Percentiles rank a stretch among this genome's conserved stretches.
These are phyloP conservation scores for Lentinula sp. DNA, from an alignment of 768 basidiomycete genomes.

Conservation along the genomic window DNA sequence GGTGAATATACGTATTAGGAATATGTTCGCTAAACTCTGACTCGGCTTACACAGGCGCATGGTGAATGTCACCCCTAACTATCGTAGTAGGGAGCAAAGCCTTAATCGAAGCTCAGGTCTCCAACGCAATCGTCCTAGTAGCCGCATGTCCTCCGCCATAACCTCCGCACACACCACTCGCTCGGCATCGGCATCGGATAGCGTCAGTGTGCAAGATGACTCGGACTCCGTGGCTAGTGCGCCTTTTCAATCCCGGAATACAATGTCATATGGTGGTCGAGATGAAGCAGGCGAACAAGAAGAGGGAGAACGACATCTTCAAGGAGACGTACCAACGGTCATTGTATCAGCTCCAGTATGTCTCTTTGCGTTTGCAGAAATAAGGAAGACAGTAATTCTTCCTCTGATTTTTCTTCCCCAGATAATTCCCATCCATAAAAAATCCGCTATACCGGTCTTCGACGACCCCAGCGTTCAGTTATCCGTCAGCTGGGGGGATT, in stretches of 20 bases:
- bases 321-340: neutral
- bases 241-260: neutral
- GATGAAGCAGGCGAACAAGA: neutral
- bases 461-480: constrained; percentile 1
- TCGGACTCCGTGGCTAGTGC: neutral
- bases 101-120: neutral
- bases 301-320: neutral
- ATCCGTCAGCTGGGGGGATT: constrained; percentile 6
- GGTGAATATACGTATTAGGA: neutral
- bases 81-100: neutral
- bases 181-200: neutral
- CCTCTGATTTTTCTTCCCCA: neutral
- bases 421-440: neutral
- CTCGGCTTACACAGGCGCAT: neutral
- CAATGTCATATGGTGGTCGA: neutral
- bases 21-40: too few species aligned
- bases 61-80: constrained; percentile 1
- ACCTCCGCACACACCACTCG: neutral
- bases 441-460: neutral
- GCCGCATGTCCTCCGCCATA: neutral
- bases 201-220: neutral
- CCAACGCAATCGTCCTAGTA: neutral
- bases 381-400: neutral
- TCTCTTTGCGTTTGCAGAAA: neutral
- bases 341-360: neutral